A percentile compares a stretch with the other conserved stretches of the same genome.
phyloP scores from a whole-genome alignment of 2,329 filamentous ascomycete genomes.

The Colletotrichum magnum region DNA sequence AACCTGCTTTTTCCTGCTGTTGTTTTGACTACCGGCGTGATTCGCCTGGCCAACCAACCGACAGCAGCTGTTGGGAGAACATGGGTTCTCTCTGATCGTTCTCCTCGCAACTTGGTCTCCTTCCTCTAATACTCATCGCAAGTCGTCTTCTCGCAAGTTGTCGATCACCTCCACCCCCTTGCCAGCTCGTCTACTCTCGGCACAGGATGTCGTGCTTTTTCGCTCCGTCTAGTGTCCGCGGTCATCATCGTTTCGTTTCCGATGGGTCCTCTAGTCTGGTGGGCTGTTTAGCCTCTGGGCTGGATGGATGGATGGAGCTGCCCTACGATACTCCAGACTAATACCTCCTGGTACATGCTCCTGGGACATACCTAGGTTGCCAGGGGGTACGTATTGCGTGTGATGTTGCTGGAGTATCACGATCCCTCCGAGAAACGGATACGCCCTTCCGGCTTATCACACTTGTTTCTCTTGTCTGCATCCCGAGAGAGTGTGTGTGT shows the following conservation, averaged over 20 bases:
- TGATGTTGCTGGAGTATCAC: neutral
- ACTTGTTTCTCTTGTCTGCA: neutral
- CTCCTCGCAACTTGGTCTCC: neutral
- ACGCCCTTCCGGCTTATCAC: neutral
- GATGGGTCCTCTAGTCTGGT: neutral
- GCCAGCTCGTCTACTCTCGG: slow-evolving; percentile 11
- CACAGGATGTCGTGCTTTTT: slow-evolving; percentile 36
- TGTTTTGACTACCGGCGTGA: slow-evolving; percentile 28
- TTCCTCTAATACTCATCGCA: neutral
- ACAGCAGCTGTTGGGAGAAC: slow-evolving; percentile 21
- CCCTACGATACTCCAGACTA: neutral
- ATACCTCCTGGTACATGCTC: neutral
- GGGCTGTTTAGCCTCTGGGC: slow-evolving; percentile 8
- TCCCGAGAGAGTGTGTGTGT: neutral
- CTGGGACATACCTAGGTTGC: neutral
- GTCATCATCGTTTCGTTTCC: neutral
- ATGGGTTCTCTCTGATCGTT: slow-evolving; percentile 24
- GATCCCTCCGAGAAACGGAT: slow-evolving; percentile 3
- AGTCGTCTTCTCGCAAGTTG: slow-evolving; percentile 11
- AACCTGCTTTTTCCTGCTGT: slow-evolving; percentile 21
- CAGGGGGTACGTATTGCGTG: too few relatives aligned
- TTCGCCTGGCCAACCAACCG: slow-evolving; percentile 41
- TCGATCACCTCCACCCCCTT: slow-evolving; percentile 16
- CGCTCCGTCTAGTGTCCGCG: slow-evolving; percentile 6
- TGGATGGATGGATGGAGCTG: neutral